Base-by-base conservation (phyloP, 345 rosid genomes). In the Aquilaria sinensis region DNA sequence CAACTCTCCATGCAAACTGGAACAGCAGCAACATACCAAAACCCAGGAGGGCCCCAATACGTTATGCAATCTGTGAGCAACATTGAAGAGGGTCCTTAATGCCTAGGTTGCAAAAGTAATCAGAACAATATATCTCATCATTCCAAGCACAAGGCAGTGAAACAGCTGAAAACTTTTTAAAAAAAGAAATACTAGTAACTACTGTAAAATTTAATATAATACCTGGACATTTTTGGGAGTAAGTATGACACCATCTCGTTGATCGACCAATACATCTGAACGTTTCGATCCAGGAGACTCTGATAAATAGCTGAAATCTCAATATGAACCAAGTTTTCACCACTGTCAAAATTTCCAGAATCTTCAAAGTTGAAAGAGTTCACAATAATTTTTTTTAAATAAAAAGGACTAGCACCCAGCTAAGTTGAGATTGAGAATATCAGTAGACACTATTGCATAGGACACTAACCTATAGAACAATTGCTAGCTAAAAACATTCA, bases 11-110 rank as follows among this genome's bases (percentile, higher is more conserved):
- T 48, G 50, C 64, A 64, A 58, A 63, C 15, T 15, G 53, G 54
- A 66, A 72, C 61, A 57, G 73, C 61, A 66, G 31, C 43, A 66
- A 78, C 97, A 72, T 82, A 90, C 97, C 95, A 94, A 75, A 74
- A 90, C 93, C 99, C 99, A 94, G 16, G 99, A 94, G n/a, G 96
- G 96, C 45, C 99, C 99, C 77, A 94, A 79, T 50, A 90, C 96
- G 71, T 90, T 90, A 76, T 88, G 91, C 71, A 94, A 76, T 67
- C 99, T 80, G 81, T 88, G 97, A 69, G 97, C 89, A 66, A 94
- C 68, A 72, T 94, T 94, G 81, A 94, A 94, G 72, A 94, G 97
- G 66, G 99, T 94, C 76, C 99, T 77, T 69, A 94, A 73, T 52
- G 97, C 97, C 99, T 90, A 68, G 57, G 49, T 61, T 61, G 61